Conservation (phyloP, 2,329 filamentous ascomycete genomes). For the Sclerotiophoma versabilis region DNA sequence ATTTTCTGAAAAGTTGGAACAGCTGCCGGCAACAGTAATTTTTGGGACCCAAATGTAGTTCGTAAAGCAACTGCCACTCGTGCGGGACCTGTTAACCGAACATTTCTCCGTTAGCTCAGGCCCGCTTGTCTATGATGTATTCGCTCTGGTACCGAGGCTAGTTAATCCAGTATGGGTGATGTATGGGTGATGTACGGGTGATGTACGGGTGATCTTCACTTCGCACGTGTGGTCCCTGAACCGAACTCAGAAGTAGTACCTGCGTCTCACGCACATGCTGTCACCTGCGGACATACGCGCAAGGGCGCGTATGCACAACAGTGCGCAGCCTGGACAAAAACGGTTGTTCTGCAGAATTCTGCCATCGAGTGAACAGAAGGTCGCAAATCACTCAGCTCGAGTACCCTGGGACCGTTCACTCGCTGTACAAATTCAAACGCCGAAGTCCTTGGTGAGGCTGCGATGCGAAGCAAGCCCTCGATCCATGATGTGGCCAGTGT, state of each 20-base stretch:
- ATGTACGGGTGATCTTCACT: not conserved
- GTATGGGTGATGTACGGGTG: too few relatives aligned
- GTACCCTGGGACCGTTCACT: not conserved
- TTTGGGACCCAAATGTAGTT: slow-evolving; percentile 1
- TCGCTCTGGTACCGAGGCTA: slow-evolving; percentile 3
- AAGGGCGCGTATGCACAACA: not conserved
- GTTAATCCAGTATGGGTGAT: not conserved
- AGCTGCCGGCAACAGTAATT: not conserved
- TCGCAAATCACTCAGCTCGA: not conserved
- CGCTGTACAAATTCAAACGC: not conserved
- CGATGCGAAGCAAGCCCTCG: not conserved
- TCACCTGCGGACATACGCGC: not conserved
- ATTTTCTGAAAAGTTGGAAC: slow-evolving; percentile 2
- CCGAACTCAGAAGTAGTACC: not conserved
- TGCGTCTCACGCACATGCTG: slow-evolving; percentile 1
- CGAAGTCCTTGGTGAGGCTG: not conserved
- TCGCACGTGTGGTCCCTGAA: not conserved
- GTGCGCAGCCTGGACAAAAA: not conserved
- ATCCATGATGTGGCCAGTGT: not conserved
- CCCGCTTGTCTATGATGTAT: not conserved
- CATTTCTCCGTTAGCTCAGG: not conserved
- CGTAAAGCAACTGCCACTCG: not conserved
- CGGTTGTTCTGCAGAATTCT: not conserved
- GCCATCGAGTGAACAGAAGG: not conserved
- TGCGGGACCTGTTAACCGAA: slow-evolving; percentile 5